Base-by-base conservation (phyloP, 768 basidiomycete genomes). In the Panaeolus papilionaceus region DNA sequence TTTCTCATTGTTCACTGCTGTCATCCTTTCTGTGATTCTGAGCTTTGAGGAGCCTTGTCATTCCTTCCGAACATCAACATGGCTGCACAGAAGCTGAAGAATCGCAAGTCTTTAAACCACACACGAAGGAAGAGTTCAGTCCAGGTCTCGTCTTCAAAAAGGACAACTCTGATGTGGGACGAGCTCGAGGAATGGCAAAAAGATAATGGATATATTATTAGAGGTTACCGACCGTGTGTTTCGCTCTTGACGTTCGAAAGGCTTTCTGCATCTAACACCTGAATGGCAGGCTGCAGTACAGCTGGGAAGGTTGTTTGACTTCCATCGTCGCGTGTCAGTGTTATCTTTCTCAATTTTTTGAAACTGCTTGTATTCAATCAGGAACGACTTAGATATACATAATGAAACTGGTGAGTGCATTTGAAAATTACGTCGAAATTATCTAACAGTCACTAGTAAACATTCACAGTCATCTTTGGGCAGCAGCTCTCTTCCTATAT, bases 381-480 rank as follows among this genome's bases (percentile, higher is more conserved):
- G 63, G 67, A 58, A 68, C 49, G 51, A 66, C 62, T 33, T 70
- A 93, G 92, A 92, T 78, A 71, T 92, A 66, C 92, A 94, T 76
- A 94, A 93, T 71, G 92, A 93, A 79, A 92, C 91, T 66, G 83
- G 92, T 90, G 70, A 66, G 78, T 73, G 64, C 37, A 49, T 33
- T 54, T 58, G 26, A 26, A 66, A 54, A 63, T 64, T 64, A 37
- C 61, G 64, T 64, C 66, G 33, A 37, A 39, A 18, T 44, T 71
- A 62, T 63, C 40, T 72, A 68, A 62, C 67, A 68, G 65, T 70
- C 45, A 33, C 14, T 67, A 93, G 93, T 96, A 66, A 96, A 96
- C 78, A 94, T 96, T 58, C 92, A 94, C 77, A 91, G 85, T 67
- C 95, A 96, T 75, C 80, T 95, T 8, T 85, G 88, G 80, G 92